phyloP scores from a whole-genome alignment of 768 basidiomycete species.

The Leccinellum albellum region DNA sequence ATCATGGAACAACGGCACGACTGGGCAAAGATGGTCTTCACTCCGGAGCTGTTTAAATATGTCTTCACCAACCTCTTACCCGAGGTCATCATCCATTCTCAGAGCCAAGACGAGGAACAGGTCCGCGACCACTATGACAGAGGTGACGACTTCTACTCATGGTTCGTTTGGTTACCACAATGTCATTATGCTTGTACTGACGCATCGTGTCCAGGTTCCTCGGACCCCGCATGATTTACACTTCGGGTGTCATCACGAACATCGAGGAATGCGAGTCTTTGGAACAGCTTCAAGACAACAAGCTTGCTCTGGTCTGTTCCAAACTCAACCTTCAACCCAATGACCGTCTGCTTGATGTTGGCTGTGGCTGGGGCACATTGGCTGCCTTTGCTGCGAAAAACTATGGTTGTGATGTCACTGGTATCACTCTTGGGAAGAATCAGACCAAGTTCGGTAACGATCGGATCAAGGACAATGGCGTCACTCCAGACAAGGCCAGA shows the following conservation, averaged over 20 bases:
- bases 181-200: background rate
- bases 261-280: constrained; percentile 73
- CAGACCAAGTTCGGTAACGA: constrained; percentile 92
- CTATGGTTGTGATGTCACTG: constrained; percentile 93
- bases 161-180: constrained; percentile 36
- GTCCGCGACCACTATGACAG: constrained; percentile 95
- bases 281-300: constrained; percentile 97
- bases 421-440: constrained; percentile 87
- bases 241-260: constrained; percentile 82
- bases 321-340: constrained; percentile 87
- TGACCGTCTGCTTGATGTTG: constrained; percentile 82
- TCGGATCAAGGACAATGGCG: constrained; percentile 78
- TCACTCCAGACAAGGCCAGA: constrained; percentile 67
- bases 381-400: constrained; percentile 95
- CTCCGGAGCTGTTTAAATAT: constrained; percentile 88
- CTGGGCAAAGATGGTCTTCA: constrained; percentile 92
- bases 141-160: constrained; percentile 94
- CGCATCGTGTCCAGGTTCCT: constrained; percentile 60
- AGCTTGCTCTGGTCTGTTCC: constrained; percentile 90
- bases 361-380: constrained; percentile 97
- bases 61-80: constrained; percentile 85
- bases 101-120: constrained; percentile 89
- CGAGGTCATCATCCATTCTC: constrained; percentile 92
- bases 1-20: constrained; percentile 93
- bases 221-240: constrained; percentile 96